Evolutionary conservation across 106 monocot genomes (phyloP).

Genomic region (Dendrobium officinale): DNA sequence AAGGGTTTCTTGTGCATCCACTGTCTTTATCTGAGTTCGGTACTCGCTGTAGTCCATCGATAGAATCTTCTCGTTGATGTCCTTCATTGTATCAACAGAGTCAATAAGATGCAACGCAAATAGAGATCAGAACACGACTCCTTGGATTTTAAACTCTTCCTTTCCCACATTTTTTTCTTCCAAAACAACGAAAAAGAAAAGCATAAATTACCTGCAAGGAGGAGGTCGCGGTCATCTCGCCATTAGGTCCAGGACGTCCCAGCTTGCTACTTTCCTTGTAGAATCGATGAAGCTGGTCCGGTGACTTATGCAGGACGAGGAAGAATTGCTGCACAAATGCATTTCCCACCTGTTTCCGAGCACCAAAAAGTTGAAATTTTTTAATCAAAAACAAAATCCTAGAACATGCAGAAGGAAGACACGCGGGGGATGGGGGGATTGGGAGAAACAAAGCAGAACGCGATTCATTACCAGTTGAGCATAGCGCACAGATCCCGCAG

Average conservation of each 20-base stretch:
- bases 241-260: conserved; percentile 30
- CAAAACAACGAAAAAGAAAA: background rate
- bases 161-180: background rate
- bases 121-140: background rate
- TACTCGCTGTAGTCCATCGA: conserved; percentile 42
- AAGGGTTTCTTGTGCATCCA: conserved; percentile 62
- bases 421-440: background rate
- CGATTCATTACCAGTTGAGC: conserved; percentile 20
- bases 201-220: conserved; percentile 29
- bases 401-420: background rate
- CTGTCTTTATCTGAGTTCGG: conserved; percentile 50
- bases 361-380: background rate
- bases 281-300: conserved; percentile 44
- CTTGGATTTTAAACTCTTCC: background rate
- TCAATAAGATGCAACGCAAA: background rate
- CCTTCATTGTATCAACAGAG: conserved; percentile 21
- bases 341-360: conserved; percentile 41
- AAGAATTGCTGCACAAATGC: conserved; percentile 66
- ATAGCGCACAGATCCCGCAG: conserved; percentile 11
- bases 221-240: conserved; percentile 32
- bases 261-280: conserved; percentile 55
- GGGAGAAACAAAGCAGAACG: background rate
- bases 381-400: background rate
- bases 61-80: conserved; percentile 69
- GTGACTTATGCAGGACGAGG: conserved; percentile 41